These are phyloP conservation scores for Cordyceps farinosa DNA, from an alignment of 2,329 filamentous ascomycete species.

Conservation along the genomic window DNA sequence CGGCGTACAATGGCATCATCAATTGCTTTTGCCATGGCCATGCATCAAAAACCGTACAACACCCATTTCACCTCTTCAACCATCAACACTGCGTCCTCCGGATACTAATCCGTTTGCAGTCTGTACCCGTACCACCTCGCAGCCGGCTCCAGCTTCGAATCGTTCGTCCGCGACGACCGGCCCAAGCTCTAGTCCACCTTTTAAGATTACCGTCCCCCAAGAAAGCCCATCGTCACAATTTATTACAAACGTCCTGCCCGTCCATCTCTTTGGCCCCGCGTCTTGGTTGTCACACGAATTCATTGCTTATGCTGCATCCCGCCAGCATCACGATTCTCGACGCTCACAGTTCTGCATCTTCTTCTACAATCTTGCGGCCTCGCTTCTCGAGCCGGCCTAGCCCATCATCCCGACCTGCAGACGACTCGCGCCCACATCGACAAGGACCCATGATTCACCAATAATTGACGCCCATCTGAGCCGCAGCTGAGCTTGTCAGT, in stretches of 20 bases:
- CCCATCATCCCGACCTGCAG: neutral
- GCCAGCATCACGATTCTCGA: neutral
- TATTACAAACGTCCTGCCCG: neutral
- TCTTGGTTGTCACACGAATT: neutral
- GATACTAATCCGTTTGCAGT: neutral
- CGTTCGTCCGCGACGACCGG: conserved; percentile 1
- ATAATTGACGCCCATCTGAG: neutral
- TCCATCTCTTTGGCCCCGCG: neutral
- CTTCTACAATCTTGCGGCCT: neutral
- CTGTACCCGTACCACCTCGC: neutral
- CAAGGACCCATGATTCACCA: neutral
- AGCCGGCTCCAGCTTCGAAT: neutral
- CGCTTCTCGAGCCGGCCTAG: neutral
- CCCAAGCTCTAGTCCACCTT: conserved; percentile 17
- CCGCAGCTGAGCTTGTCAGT: conserved; percentile 10
- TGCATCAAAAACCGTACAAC: neutral
- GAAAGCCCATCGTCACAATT: conserved; percentile 6
- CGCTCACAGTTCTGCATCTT: neutral
- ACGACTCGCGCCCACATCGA: neutral
- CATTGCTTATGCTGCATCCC: neutral
- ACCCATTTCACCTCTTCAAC: neutral
- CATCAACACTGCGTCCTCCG: neutral
- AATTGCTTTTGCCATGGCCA: neutral
- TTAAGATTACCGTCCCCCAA: conserved; percentile 13
- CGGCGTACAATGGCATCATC: neutral